These are phyloP conservation scores for Psilocybe azurescens DNA, from an alignment of 768 basidiomycete species.

Conservation along the genomic window DNA sequence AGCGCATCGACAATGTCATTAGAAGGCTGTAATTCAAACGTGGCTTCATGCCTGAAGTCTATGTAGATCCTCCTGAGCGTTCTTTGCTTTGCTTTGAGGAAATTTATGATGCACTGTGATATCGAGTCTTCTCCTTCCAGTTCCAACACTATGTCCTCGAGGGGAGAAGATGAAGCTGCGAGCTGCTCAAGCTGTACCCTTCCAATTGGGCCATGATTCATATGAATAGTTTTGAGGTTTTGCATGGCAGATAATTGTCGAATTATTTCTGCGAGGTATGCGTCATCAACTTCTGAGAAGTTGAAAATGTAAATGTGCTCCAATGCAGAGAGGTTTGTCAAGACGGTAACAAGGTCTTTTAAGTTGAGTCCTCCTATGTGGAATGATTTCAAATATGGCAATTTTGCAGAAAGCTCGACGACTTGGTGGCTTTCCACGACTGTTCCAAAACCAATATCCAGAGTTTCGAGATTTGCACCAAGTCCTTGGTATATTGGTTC, in stretches of 20 bases:
- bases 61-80: slow-evolving; percentile 6
- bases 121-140: neutral
- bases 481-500: slow-evolving; percentile 3
- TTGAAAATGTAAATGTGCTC: slow-evolving; percentile 3
- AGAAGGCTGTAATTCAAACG: neutral
- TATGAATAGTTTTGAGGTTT: slow-evolving; percentile 1
- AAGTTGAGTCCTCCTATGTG: neutral
- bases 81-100: slow-evolving; percentile 7
- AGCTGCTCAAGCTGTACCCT: neutral
- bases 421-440: neutral
- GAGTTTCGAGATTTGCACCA: neutral
- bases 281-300: slow-evolving; percentile 9
- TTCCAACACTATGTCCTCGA: neutral
- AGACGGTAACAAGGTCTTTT: neutral
- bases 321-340: slow-evolving; percentile 3
- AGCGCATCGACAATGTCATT: slow-evolving; percentile 8
- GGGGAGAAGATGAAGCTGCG: neutral
- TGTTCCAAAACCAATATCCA: slow-evolving; percentile 15
- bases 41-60: neutral
- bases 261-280: neutral
- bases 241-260: neutral
- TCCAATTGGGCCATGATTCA: neutral
- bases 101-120: neutral
- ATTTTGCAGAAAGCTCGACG: slow-evolving; percentile 1
- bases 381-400: slow-evolving; percentile 2